Percentiles rank a stretch among this genome's conserved stretches.
phyloP scores from a whole-genome alignment of 164 flowering plant genomes.

The Sedum album region DNA sequence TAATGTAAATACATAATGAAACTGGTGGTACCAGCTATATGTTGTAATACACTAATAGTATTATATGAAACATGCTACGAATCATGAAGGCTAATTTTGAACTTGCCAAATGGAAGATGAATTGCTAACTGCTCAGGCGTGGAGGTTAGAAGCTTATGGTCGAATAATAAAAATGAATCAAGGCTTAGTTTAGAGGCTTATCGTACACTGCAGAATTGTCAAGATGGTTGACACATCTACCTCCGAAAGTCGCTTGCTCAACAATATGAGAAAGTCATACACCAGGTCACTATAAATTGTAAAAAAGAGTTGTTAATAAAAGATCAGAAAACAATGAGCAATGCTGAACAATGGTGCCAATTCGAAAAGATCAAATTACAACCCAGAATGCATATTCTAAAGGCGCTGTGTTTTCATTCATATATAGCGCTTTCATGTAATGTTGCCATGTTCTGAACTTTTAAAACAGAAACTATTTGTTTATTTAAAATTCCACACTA shows the following conservation, averaged over 20 bases:
- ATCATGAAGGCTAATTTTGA: not conserved
- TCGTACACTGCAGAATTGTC: conserved; percentile 76
- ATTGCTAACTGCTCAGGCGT: not conserved
- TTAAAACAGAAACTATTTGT: too few species aligned
- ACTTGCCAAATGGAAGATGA: not conserved
- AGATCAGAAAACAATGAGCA: not conserved
- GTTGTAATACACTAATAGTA: too few species aligned
- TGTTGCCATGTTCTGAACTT: too few species aligned
- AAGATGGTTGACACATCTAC: conserved; percentile 82
- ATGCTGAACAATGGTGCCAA: not conserved
- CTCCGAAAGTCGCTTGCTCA: conserved; percentile 76
- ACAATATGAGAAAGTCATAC: conserved; percentile 61
- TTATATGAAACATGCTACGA: not conserved
- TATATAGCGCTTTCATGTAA: too few species aligned
- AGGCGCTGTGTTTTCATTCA: too few species aligned
- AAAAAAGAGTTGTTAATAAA: not conserved
- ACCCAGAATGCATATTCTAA: too few species aligned
- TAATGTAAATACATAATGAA: not conserved
- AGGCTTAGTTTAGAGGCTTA: not conserved
- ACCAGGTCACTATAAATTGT: conserved; percentile 69
- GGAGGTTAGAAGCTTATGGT: not conserved
- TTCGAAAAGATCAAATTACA: not conserved
- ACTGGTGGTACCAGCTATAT: not conserved
- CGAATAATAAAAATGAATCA: not conserved
- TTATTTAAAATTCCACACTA: too few species aligned